These are phyloP conservation scores for Aspergillus affinis DNA, from an alignment of 495 filamentous ascomycete genomes.

Conservation along the genomic window DNA sequence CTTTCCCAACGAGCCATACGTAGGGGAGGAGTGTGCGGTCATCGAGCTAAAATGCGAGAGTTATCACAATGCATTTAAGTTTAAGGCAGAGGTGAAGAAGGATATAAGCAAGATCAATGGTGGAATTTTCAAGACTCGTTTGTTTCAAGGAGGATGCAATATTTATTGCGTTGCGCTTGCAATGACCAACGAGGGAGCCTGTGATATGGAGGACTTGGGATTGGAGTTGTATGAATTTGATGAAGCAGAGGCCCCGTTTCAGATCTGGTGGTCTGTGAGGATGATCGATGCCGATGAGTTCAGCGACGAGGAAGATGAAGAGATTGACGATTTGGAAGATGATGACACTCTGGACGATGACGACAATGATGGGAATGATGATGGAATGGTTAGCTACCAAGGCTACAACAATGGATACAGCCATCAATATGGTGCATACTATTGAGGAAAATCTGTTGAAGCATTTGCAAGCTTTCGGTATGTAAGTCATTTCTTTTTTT, in stretches of 20 bases:
- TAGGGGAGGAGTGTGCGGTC: background rate
- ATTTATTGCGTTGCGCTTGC: background rate
- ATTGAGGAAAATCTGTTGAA: too few relatives aligned
- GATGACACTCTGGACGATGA: background rate
- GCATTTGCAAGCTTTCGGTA: too few relatives aligned
- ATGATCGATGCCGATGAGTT: background rate
- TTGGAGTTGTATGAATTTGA: background rate
- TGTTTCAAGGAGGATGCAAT: background rate
- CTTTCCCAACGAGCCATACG: background rate
- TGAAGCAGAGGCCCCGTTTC: background rate
- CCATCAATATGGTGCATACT: too few relatives aligned
- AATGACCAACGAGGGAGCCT: background rate
- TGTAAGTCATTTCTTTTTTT: too few relatives aligned
- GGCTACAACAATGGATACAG: background rate
- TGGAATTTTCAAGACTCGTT: background rate
- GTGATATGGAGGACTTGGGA: background rate
- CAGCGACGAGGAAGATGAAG: background rate
- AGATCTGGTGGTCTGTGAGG: background rate
- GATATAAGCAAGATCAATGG: background rate
- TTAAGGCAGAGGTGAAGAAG: background rate
- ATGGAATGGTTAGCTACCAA: background rate
- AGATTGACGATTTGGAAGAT: background rate
- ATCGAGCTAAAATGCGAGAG: slow-evolving; percentile 3
- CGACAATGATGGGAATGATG: background rate
- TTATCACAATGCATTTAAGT: background rate